Base-by-base conservation (phyloP, 1,139 yeast genomes). In the Yamadazyma epiphylla region DNA sequence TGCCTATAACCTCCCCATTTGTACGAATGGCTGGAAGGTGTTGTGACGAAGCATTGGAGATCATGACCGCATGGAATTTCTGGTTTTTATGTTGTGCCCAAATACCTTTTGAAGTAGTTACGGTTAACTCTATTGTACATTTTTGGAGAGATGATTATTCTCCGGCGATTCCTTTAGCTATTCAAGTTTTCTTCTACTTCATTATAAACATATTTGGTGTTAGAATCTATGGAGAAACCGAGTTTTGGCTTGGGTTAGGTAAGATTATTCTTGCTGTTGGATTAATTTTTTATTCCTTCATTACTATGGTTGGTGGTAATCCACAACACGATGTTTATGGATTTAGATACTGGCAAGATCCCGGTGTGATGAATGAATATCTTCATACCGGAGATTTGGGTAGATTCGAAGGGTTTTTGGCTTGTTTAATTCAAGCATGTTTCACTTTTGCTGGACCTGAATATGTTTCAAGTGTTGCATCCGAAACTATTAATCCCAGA, bases 61-160 rank as follows among this genome's bases (percentile, higher is more conserved):
- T 82, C 37, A 83, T 82, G 66, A 78, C 86, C 7, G 84, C 89
- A 11, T 80, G 87, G 77, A 85, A 86, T 55, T 85, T 83, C 48
- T 84, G 87, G 80, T 65, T 84, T 38, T 65, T 84, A 52, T 82
- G 84, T 50, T 77, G 88, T 46, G 78, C 84, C 13, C 74, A 81
- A 43, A 80, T 85, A 36, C 95, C 95, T 0, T 84, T 79, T 49
- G 95, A 85, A 55, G 77, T 86, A 33, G 83, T 85, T 3, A 84
- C 88, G n/a, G 89, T 82, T 19, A 84, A 85, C 46, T 75, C 85
- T 15, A 76, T 85, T 50, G 64, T 84, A 30, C 89, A 84, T 49
- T 85, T 70, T 49, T 85, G 95, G 94, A 64, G 84, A 37, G 77
- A 74, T 43, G 89, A 78, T 45, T 84, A 77, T 60, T 80, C 74